phyloP scores from a whole-genome alignment of 1,284 basidiomycete species.

The Mycosarcoma maydis region DNA sequence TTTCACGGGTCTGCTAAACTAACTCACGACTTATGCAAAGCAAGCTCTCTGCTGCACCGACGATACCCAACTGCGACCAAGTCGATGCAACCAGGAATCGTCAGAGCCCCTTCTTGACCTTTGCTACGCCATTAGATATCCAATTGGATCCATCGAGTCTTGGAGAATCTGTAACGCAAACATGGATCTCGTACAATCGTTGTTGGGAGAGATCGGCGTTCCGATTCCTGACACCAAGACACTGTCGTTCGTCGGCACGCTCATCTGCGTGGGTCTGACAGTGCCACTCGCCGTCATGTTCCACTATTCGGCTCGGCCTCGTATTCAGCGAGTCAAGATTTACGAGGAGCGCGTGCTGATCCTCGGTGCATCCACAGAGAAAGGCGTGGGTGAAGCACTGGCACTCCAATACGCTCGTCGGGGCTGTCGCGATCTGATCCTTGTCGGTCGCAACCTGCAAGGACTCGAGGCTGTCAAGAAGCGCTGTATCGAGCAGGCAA shows the following conservation, averaged over 20 bases:
- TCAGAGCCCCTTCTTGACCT: no score
- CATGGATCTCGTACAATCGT: slow-evolving; percentile 40
- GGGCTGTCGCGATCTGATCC: slow-evolving; percentile 77
- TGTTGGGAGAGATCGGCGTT: slow-evolving; percentile 21
- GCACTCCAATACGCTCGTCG: slow-evolving; percentile 78
- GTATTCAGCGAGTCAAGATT: slow-evolving; percentile 62
- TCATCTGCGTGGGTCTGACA: slow-evolving; percentile 29
- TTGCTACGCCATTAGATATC: no score
- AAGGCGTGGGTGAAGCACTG: slow-evolving; percentile 81
- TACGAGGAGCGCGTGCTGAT: slow-evolving; percentile 77
- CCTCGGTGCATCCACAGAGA: slow-evolving; percentile 76
- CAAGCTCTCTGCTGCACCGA: no score
- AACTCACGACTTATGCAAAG: slow-evolving; percentile 3
- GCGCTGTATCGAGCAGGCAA: slow-evolving; percentile 71
- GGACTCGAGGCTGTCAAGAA: slow-evolving; percentile 74
- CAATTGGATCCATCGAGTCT: no score
- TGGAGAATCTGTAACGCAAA: neutral
- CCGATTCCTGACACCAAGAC: slow-evolving; percentile 26
- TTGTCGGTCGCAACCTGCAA: slow-evolving; percentile 77
- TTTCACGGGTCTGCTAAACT: neutral
- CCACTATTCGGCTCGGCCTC: slow-evolving; percentile 25
- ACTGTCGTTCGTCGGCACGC: slow-evolving; percentile 28
- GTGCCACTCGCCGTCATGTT: slow-evolving; percentile 26
- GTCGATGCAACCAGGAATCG: no score
- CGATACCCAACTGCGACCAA: no score